Evolutionary conservation across 2,329 filamentous ascomycete genomes (phyloP), one percentile per base, ranked within the genome.

Genomic region (Cercospora sp.): DNA sequence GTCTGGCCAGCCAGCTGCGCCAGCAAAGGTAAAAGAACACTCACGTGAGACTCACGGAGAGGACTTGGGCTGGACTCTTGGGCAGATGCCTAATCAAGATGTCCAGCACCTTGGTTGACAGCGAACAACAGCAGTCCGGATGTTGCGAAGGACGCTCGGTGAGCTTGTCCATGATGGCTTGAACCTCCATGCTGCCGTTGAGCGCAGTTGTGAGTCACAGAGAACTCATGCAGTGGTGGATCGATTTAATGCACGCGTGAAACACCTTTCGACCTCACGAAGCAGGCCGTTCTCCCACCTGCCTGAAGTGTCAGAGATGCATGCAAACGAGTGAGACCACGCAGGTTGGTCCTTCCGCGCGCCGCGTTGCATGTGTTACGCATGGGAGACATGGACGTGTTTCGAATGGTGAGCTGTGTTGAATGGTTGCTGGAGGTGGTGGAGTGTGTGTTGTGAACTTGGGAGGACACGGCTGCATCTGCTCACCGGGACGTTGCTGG

Each of bases 121-220:
- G 63, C 28, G 66, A 65, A 30, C 61, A 68, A 62, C 73, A 74
- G 55, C 73, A 74, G 60, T 65, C 69, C 8, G 64, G 26, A 20
- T 66, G 64, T 62, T 61, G 63, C 45, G 33, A 40, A 42, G 66
- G 68, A 20, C 57, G 57, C 40, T 58, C 33, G 42, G 40, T 45
- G 63, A 70, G 68, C 12, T 28, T 40, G 51, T 59, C 28, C 59
- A 68, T 31, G 13, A 66, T 64, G 33, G 10, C 8, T 16, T 33
- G 53, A 10, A 58, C 26, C 16, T 58, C 53, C 53, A 58, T 58
- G 53, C 53, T 58, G 30, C 23, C 53, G 53, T 31, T 26, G 45
- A 30, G 51, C 61, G 48, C 30, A 40, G 48, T 31, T 31, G 66
- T 71, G 68, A 71, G 68, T 73, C 72, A 74, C 62, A 58, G 30